Percentiles rank a stretch among this genome's conserved stretches.
phyloP scores from a whole-genome alignment of 106 monocot genomes.

The Dendrobium chrysotoxum region DNA sequence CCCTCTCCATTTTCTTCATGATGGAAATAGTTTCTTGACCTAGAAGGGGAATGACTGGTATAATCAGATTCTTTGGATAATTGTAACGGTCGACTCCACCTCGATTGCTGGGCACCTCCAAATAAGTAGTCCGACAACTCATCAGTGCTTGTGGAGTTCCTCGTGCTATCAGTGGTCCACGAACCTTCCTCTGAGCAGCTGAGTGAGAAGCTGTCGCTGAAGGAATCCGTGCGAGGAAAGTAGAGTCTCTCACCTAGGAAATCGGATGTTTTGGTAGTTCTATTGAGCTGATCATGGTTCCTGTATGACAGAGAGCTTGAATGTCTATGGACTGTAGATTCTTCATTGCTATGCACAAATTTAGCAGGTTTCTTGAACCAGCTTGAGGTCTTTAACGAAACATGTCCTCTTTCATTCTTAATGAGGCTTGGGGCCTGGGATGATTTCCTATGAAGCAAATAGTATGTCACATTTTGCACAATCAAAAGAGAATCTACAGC shows the following conservation, averaged over 20 bases:
- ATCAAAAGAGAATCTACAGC: background rate
- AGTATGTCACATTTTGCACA: background rate
- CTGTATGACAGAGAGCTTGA: background rate
- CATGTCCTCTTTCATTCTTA: conserved; percentile 7
- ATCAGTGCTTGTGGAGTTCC: conserved; percentile 50
- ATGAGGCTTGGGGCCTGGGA: conserved; percentile 36
- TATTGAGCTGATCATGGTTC: background rate
- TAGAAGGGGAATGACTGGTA: conserved; percentile 10
- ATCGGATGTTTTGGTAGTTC: background rate
- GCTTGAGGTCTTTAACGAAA: conserved; percentile 4
- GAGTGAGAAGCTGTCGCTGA: conserved; percentile 38
- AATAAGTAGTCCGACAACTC: conserved; percentile 33
- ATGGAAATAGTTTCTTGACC: background rate
- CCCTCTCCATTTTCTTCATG: background rate
- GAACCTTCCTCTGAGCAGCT: conserved; percentile 57
- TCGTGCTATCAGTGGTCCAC: conserved; percentile 44
- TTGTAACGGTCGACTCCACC: conserved; percentile 7
- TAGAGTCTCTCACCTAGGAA: background rate
- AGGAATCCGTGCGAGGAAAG: conserved; percentile 19
- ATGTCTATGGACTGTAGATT: background rate
- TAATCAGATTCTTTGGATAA: conserved; percentile 16
- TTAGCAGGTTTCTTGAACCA: background rate
- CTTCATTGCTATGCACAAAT: background rate
- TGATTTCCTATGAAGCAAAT: conserved; percentile 23
- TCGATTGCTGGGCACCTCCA: conserved; percentile 13